These are phyloP conservation scores for Kluyveromyces nonfermentans DNA, from an alignment of 805 yeast species.

Conservation along the genomic window DNA sequence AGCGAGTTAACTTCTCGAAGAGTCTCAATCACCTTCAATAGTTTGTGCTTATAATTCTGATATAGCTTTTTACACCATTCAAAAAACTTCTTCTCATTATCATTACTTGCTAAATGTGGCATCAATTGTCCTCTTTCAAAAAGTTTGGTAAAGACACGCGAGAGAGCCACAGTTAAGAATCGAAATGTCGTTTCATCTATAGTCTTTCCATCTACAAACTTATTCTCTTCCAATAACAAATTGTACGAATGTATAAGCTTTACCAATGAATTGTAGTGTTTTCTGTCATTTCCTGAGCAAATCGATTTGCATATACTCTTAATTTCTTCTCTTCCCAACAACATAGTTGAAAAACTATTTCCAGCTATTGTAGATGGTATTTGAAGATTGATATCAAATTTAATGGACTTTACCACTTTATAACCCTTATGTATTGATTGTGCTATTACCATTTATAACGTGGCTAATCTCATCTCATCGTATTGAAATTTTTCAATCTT, in stretches of 20 bases:
- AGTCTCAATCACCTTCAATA: slow-evolving; percentile 36
- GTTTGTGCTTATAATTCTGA: slow-evolving; percentile 38
- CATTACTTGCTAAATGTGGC: slow-evolving; percentile 25
- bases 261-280: slow-evolving; percentile 26
- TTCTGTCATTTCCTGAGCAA: slow-evolving; percentile 19
- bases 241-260: slow-evolving; percentile 19
- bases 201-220: slow-evolving; percentile 3
- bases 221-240: slow-evolving; percentile 7
- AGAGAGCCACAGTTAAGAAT: slow-evolving; percentile 23
- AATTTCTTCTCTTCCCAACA: slow-evolving; percentile 21
- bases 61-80: slow-evolving; percentile 58
- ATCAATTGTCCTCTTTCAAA: slow-evolving; percentile 26
- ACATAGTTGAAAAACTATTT: slow-evolving; percentile 4
- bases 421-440: no score
- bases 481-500: slow-evolving; percentile 1
- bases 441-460: neutral
- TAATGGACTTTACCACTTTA: no score
- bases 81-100: slow-evolving; percentile 40
- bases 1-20: slow-evolving; percentile 36
- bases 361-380: no score
- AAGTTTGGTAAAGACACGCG: slow-evolving; percentile 27
- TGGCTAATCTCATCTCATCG: slow-evolving; percentile 17
- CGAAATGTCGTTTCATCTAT: slow-evolving; percentile 16
- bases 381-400: no score
- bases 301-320: slow-evolving; percentile 22